phyloP scores from a whole-genome alignment of 306 rosid species.

The Hippophae rhamnoides region DNA sequence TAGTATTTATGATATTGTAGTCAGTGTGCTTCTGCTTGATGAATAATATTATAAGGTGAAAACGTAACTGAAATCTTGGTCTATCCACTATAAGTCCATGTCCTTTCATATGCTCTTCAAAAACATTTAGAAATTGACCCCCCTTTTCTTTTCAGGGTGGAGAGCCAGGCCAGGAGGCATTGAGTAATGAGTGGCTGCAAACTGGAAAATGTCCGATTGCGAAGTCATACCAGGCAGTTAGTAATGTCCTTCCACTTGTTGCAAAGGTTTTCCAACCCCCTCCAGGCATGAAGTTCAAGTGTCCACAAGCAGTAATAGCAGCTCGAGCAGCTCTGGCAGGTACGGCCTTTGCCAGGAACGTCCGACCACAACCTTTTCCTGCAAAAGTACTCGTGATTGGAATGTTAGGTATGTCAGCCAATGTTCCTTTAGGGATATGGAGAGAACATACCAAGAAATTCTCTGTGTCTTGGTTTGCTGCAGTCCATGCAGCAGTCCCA shows the following conservation, averaged over 20 bases:
- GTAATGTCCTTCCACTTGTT: slow-evolving; percentile 73
- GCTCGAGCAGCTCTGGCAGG: slow-evolving; percentile 87
- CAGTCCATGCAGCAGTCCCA: slow-evolving; percentile 97
- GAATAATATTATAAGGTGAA: no score
- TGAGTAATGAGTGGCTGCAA: slow-evolving; percentile 79
- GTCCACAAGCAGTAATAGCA: slow-evolving; percentile 74
- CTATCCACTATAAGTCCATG: no score
- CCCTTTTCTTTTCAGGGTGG: slow-evolving; percentile 47
- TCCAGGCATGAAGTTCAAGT: slow-evolving; percentile 59
- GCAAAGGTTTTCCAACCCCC: slow-evolving; percentile 86
- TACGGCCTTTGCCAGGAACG: slow-evolving; percentile 87
- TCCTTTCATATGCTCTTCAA: no score
- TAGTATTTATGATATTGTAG: neutral
- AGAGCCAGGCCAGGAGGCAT: slow-evolving; percentile 70
- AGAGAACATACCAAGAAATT: slow-evolving; percentile 93
- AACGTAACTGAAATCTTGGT: no score
- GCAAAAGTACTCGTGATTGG: slow-evolving; percentile 89
- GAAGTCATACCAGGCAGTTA: slow-evolving; percentile 85
- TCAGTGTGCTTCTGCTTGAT: no score
- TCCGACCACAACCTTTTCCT: slow-evolving; percentile 85
- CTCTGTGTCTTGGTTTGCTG: slow-evolving; percentile 89
- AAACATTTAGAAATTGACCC: neutral
- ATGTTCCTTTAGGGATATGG: slow-evolving; percentile 91
- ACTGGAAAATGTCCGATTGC: slow-evolving; percentile 88
- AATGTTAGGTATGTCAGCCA: slow-evolving; percentile 88